Evolutionary conservation across 2,329 filamentous ascomycete species (phyloP), one percentile per base, ranked within the genome.

Genomic region (Colletotrichum sidae): DNA sequence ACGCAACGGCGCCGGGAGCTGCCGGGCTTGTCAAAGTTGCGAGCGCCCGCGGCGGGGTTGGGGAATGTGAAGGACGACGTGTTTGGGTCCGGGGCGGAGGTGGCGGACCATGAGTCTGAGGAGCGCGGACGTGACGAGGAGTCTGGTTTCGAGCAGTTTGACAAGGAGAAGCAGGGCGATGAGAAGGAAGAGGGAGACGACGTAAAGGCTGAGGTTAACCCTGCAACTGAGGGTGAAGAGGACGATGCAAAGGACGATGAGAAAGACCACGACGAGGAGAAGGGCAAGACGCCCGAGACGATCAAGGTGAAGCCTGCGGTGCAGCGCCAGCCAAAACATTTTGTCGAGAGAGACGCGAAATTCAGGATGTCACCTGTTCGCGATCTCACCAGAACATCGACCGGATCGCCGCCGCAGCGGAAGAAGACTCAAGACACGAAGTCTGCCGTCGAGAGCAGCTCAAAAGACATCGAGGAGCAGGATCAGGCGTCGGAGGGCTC

Each of bases 381-480:
- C 13, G 35, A 57, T n/a, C 17, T 38, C 9, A 47, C 55, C 6
- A n/a, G 7, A 8, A 33, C 11, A 11, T 49, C 35, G 17, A 39
- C 37, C 3, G 55, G 55, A 2, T 57, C 55, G 44, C 44, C 44
- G 35, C 17, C 52, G 39, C 25, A 42, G 52, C 52, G 44, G 4
- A 5, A 25, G 25, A 25, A 25, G 25, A 25, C 25, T 5, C 25
- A 25, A 25, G 25, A 25, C 25, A 25, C 3, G 25, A 25, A 4
- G 25, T 25, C 25, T 25, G 25, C 25, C 25, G 4, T 25, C 25
- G 25, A 25, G 25, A 25, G 25, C 25, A 25, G 25, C 25, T 25
- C 25, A 4, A 25, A 25, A 25, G 25, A 25, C 25, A 25, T 4
- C 4, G 25, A 25, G 25, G 4, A 25, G 25, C 25, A 25, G 25